A percentile compares a stretch with the other conserved stretches of the same genome.
phyloP scores from a whole-genome alignment of 495 filamentous ascomycete genomes.

The Xylaria grammica region DNA sequence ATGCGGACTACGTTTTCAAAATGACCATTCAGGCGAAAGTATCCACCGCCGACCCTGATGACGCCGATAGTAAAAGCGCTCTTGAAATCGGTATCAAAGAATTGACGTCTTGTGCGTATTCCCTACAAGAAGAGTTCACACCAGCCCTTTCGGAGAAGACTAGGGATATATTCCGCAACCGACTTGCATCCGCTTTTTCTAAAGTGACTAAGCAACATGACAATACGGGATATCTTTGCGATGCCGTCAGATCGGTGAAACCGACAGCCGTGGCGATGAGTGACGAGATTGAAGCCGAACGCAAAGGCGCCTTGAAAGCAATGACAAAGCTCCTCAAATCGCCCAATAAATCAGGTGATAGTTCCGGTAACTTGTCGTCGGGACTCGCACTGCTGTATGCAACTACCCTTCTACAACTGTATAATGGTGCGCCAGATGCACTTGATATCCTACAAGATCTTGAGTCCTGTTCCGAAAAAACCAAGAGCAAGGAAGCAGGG shows the following conservation, averaged over 20 bases:
- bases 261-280: constrained; percentile 65
- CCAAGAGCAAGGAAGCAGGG: constrained; percentile 62
- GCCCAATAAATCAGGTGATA: constrained; percentile 45
- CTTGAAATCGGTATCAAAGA: constrained; percentile 46
- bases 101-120: constrained; percentile 56
- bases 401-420: constrained; percentile 85
- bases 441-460: constrained; percentile 76
- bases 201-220: constrained; percentile 69
- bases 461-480: constrained; percentile 69
- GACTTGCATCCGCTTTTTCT: constrained; percentile 66
- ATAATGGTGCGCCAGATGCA: constrained; percentile 85
- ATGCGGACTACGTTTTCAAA: constrained; percentile 61
- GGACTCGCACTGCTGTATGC: constrained; percentile 84
- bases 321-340: constrained; percentile 72
- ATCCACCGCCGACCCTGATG: constrained; percentile 8
- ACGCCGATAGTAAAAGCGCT: constrained; percentile 22
- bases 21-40: constrained; percentile 34
- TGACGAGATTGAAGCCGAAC: constrained; percentile 61
- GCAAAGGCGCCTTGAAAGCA: constrained; percentile 66
- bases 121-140: constrained; percentile 41
- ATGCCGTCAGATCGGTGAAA: constrained; percentile 52
- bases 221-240: constrained; percentile 56
- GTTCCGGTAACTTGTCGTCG: constrained; percentile 49
- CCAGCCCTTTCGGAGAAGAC: constrained; percentile 61
- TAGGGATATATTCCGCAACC: constrained; percentile 70